These are phyloP conservation scores for Pythium dissimile DNA, from an alignment of 352 stramenopile species.

Conservation along the genomic window DNA sequence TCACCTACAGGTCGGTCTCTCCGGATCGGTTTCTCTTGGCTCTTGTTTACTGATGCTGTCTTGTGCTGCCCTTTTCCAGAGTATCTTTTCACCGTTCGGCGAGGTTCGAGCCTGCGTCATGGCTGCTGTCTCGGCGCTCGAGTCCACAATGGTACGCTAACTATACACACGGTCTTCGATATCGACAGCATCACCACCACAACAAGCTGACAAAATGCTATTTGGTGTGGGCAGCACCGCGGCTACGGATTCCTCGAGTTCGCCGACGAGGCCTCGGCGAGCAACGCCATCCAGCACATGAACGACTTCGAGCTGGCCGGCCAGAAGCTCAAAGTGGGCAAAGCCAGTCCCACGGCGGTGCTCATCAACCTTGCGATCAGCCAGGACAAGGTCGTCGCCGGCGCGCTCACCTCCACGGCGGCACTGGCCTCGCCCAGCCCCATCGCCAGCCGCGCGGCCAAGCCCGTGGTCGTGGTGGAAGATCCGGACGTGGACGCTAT, in stretches of 20 bases:
- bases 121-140: slow-evolving; percentile 48
- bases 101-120: slow-evolving; percentile 66
- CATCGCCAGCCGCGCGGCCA: not conserved
- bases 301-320: slow-evolving; percentile 76
- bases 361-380: slow-evolving; percentile 64
- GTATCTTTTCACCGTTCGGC: slow-evolving; percentile 79
- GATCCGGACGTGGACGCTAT: slow-evolving; percentile 62
- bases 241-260: slow-evolving; percentile 80
- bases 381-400: slow-evolving; percentile 56
- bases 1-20: slow-evolving; percentile 53
- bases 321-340: slow-evolving; percentile 72
- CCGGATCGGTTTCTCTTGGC: not conserved
- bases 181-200: not conserved
- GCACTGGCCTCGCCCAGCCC: not conserved
- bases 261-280: slow-evolving; percentile 47
- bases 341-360: slow-evolving; percentile 64
- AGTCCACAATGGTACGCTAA: slow-evolving; percentile 38
- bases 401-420: slow-evolving; percentile 13
- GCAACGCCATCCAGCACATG: slow-evolving; percentile 80
- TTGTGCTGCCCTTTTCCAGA: slow-evolving; percentile 26
- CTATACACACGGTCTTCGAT: not conserved
- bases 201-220: not conserved
- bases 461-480: slow-evolving; percentile 31
- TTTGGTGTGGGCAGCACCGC: slow-evolving; percentile 36
- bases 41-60: not conserved